These are phyloP conservation scores for Centella asiatica DNA, from an alignment of 129 eudicot genomes.

Conservation along the genomic window DNA sequence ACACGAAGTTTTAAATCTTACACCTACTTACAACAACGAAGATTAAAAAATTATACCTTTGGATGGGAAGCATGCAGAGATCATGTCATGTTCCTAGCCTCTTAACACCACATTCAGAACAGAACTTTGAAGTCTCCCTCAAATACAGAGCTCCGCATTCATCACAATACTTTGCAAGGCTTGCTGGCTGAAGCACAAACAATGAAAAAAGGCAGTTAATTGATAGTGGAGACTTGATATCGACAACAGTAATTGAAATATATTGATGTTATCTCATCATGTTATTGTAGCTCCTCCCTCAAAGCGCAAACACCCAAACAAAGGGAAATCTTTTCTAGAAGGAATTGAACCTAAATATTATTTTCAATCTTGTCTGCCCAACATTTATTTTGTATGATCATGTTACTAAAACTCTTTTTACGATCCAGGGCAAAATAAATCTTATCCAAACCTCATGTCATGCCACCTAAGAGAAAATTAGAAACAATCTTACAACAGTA, in stretches of 20 bases:
- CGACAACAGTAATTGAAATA: not conserved
- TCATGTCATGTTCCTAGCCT: conserved; percentile 67
- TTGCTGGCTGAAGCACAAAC: conserved; percentile 43
- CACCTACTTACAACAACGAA: not conserved
- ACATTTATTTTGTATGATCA: not conserved
- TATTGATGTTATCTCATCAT: not conserved
- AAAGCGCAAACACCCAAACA: not conserved
- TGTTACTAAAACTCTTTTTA: not conserved
- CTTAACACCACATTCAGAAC: conserved; percentile 94
- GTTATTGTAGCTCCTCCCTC: not conserved
- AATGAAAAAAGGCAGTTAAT: conserved; percentile 3
- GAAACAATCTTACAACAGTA: no score
- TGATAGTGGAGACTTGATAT: not conserved
- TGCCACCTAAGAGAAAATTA: no score
- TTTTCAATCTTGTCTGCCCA: not conserved
- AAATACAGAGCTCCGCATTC: conserved; percentile 89
- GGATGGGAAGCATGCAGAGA: not conserved
- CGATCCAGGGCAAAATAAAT: no score
- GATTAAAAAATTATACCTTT: conserved; percentile 1
- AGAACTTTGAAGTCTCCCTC: conserved; percentile 89
- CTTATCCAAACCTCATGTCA: not conserved
- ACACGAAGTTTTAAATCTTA: no score
- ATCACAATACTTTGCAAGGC: conserved; percentile 96
- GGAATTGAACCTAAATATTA: no score
- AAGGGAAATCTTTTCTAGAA: no score